Conservation (phyloP, 371 early-diverging fungal species). For the Mucor lusitanicus region DNA sequence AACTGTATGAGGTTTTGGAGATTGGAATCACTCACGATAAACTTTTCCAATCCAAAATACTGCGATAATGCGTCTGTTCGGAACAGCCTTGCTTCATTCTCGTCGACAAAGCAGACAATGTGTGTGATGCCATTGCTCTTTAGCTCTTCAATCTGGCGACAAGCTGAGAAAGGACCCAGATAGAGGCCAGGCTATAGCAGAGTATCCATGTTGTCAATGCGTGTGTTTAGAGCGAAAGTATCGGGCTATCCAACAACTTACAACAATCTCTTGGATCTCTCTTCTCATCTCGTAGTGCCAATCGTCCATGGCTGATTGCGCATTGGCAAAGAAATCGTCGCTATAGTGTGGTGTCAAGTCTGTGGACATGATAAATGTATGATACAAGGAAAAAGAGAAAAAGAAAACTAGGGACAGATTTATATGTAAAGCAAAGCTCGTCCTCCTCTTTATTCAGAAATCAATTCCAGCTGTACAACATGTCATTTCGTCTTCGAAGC, state of each 20-base stretch:
- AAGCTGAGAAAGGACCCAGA: conserved; percentile 79
- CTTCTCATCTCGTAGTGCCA: conserved; percentile 83
- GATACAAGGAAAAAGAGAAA: background rate
- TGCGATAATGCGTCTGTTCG: conserved; percentile 22
- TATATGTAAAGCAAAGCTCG: background rate
- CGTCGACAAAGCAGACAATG: conserved; percentile 73
- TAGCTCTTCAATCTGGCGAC: conserved; percentile 59
- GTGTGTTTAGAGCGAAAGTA: background rate
- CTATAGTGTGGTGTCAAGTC: background rate
- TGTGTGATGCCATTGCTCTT: conserved; percentile 68
- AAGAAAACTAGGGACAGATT: background rate
- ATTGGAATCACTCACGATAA: conserved; percentile 64
- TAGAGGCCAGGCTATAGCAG: conserved; percentile 62
- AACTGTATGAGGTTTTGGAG: conserved; percentile 77
- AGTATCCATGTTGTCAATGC: background rate
- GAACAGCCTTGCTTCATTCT: conserved; percentile 54
- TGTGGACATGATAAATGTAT: background rate
- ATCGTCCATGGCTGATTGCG: conserved; percentile 45
- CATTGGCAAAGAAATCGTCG: conserved; percentile 10
- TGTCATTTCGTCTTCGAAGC: conserved; percentile 45
- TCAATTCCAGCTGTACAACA: conserved; percentile 35
- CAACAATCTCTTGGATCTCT: conserved; percentile 82
- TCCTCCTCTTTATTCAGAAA: background rate
- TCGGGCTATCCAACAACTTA: conserved; percentile 9
- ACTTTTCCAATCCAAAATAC: conserved; percentile 34